phyloP scores from a whole-genome alignment of 768 basidiomycete species.

The Pulveroboletus ravenelii region DNA sequence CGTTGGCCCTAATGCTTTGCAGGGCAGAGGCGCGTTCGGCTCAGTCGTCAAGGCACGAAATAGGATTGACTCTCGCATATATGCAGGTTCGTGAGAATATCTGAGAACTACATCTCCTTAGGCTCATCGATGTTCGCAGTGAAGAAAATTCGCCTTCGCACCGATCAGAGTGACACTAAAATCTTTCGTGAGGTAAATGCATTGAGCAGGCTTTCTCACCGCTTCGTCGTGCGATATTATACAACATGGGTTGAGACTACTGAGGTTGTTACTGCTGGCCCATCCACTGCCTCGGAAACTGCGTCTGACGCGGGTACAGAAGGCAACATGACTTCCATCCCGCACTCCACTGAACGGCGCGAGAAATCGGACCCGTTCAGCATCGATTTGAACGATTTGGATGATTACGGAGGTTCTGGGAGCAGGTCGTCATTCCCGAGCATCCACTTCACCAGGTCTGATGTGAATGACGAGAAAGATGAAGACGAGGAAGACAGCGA shows the following conservation, averaged over 20 bases:
- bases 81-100: conserved; percentile 52
- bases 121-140: conserved; percentile 38
- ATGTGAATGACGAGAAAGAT: conserved; percentile 35
- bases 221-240: conserved; percentile 88
- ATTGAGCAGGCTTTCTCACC: conserved; percentile 81
- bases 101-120: neutral
- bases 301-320: conserved; percentile 36
- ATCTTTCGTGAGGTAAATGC: conserved; percentile 91
- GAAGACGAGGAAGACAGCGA: conserved; percentile 44
- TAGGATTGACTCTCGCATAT: conserved; percentile 79
- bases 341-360: conserved; percentile 36
- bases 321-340: conserved; percentile 55
- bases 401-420: conserved; percentile 50
- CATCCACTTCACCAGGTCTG: conserved; percentile 68
- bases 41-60: conserved; percentile 94
- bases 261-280: conserved; percentile 45
- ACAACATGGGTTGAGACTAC: conserved; percentile 84
- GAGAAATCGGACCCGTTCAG: conserved; percentile 56
- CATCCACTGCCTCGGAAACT: conserved; percentile 44
- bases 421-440: conserved; percentile 71
- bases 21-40: conserved; percentile 90
- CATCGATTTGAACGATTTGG: conserved; percentile 58
- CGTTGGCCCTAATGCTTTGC: neutral
- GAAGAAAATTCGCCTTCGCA: conserved; percentile 83
- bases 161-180: conserved; percentile 74